A percentile compares a stretch with the other conserved stretches of the same genome.
Conservation (phyloP, 2,329 filamentous ascomycete species). For the Shiraia sp. region DNA sequence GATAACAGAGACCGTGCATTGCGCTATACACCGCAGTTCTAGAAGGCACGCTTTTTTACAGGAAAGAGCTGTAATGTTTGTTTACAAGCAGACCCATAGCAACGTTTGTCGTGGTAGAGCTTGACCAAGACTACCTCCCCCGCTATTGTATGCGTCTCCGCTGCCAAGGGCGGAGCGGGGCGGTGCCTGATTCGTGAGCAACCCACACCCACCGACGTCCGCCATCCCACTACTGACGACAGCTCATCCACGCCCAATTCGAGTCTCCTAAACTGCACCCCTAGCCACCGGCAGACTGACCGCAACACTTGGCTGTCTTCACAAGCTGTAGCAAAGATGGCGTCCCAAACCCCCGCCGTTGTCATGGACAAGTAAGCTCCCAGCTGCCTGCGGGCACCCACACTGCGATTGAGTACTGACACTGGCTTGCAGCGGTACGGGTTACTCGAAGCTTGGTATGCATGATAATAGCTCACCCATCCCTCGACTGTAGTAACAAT, state of each 20-base stretch:
- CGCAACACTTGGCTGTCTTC: conserved; percentile 14
- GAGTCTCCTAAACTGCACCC: conserved; percentile 20
- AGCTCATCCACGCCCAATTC: conserved; percentile 25
- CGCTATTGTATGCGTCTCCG: conserved; percentile 24
- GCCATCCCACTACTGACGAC: conserved; percentile 39
- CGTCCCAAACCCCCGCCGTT: conserved; percentile 99
- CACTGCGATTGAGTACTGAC: conserved; percentile 41
- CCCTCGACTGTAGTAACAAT: conserved; percentile 40
- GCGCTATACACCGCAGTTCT: conserved; percentile 1
- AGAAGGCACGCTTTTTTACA: conserved; percentile 7
- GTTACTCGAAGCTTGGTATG: conserved; percentile 97
- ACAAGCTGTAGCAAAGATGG: conserved; percentile 65
- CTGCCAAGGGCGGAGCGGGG: conserved; percentile 34
- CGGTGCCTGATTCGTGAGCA: conserved; percentile 28
- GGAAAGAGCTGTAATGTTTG: conserved; percentile 15
- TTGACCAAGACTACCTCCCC: conserved; percentile 5
- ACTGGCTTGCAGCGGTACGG: conserved; percentile 78
- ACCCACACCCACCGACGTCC: conserved; percentile 29
- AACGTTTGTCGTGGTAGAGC: conserved; percentile 1
- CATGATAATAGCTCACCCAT: conserved; percentile 2
- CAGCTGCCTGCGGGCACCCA: conserved; percentile 32
- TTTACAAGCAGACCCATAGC: too few relatives aligned
- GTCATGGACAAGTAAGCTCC: conserved; percentile 99
- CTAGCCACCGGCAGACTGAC: conserved; percentile 27
- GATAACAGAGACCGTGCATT: too few relatives aligned